Evolutionary conservation across 331 rosid species (phyloP).

Genomic region (Pyracantha coccinea): DNA sequence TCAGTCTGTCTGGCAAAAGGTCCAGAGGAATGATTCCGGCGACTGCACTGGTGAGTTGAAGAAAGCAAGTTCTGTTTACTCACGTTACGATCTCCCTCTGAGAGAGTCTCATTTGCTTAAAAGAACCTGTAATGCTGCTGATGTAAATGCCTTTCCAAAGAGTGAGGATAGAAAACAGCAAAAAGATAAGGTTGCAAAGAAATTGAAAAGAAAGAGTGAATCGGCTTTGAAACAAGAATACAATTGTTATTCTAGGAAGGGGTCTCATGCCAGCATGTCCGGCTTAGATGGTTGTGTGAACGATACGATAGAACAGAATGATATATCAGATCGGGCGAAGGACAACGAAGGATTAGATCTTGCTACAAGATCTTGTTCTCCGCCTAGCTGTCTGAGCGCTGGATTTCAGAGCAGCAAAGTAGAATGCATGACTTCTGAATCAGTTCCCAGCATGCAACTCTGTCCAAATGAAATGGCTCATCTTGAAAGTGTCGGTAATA

Average conservation of each 20-base stretch:
- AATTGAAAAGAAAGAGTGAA: constrained; percentile 38
- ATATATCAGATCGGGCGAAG: constrained; percentile 14
- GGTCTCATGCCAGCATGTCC: constrained; percentile 25
- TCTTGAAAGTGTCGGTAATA: constrained; percentile 9
- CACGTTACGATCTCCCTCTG: constrained; percentile 18
- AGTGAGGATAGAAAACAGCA: constrained; percentile 34
- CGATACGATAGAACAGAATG: constrained; percentile 28
- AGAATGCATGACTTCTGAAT: constrained; percentile 30
- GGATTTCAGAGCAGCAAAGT: constrained; percentile 18
- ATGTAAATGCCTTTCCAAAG: constrained; percentile 11
- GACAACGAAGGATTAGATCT: constrained; percentile 21
- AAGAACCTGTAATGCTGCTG: constrained; percentile 19
- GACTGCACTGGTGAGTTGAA: constrained; percentile 35
- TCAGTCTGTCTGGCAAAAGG: constrained; percentile 83
- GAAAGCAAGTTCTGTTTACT: constrained; percentile 30
- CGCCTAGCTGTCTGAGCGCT: constrained; percentile 8
- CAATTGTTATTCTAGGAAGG: constrained; percentile 37
- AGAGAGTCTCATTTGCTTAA: constrained; percentile 36
- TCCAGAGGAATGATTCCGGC: constrained; percentile 43
- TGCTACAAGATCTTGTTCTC: constrained; percentile 28
- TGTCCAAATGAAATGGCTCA: constrained; percentile 26
- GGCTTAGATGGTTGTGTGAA: constrained; percentile 30
- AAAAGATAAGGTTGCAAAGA: constrained; percentile 34
- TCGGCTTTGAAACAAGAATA: constrained; percentile 32
- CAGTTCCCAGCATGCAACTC: constrained; percentile 24